Conservation (phyloP, 345 rosid species). For the Moringa oleifera region DNA sequence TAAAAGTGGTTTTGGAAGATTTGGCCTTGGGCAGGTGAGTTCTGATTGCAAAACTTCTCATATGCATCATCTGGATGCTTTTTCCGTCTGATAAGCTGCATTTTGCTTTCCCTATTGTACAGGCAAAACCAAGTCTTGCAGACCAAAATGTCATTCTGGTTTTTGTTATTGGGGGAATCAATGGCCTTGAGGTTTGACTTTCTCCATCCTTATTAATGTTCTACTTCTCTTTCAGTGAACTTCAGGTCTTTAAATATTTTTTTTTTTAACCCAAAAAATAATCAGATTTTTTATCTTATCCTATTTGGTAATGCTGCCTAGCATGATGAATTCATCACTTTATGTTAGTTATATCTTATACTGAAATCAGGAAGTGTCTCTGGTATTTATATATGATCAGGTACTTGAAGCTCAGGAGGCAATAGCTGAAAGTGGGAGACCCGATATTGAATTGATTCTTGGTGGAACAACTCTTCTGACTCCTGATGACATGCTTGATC, state of each 20-base stretch:
- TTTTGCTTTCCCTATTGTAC: conserved; percentile 19
- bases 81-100: background rate
- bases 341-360: background rate
- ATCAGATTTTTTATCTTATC: no score
- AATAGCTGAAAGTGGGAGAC: conserved; percentile 71
- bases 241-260: background rate
- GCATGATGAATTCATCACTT: background rate
- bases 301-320: background rate
- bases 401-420: conserved; percentile 81
- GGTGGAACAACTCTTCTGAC: conserved; percentile 96
- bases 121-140: conserved; percentile 85
- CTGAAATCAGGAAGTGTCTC: background rate
- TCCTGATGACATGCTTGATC: conserved; percentile 78
- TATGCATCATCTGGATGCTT: background rate
- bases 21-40: conserved; percentile 90
- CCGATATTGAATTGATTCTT: conserved; percentile 60
- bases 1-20: conserved; percentile 95
- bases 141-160: conserved; percentile 81
- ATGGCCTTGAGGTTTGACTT: conserved; percentile 61
- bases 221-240: background rate
- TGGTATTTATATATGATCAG: conserved; percentile 22
- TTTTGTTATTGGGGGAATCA: conserved; percentile 89
- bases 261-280: background rate
- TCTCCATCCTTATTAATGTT: background rate
- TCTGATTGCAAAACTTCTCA: background rate